These are phyloP conservation scores for Penicillium herquei DNA, from an alignment of 495 filamentous ascomycete species.

Conservation along the genomic window DNA sequence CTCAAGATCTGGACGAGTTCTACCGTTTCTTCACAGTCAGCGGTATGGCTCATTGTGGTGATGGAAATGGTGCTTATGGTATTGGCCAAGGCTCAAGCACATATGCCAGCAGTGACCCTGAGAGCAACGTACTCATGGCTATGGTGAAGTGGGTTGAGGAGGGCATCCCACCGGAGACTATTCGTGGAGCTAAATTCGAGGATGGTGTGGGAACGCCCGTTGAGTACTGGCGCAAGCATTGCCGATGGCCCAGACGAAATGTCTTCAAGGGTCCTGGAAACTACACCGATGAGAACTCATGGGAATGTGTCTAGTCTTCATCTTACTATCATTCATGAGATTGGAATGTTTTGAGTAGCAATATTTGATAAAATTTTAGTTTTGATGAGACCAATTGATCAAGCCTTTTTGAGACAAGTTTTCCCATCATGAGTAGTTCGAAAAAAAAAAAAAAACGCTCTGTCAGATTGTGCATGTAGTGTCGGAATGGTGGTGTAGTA, in stretches of 20 bases:
- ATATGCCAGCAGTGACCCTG: conserved; percentile 29
- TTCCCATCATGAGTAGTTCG: too few relatives aligned
- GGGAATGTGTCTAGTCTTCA: conserved; percentile 32
- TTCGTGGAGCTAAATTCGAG: conserved; percentile 53
- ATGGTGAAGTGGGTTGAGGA: conserved; percentile 63
- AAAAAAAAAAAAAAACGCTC: too few relatives aligned
- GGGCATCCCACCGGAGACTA: conserved; percentile 50
- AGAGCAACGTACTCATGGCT: conserved; percentile 51
- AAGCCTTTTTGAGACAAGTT: too few relatives aligned
- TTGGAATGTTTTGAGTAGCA: too few relatives aligned
- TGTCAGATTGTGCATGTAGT: too few relatives aligned
- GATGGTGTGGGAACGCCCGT: conserved; percentile 19
- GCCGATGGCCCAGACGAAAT: conserved; percentile 39
- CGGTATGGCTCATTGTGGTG: conserved; percentile 54
- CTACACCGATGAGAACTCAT: conserved; percentile 41
- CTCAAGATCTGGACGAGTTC: conserved; percentile 51
- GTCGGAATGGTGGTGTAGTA: too few relatives aligned
- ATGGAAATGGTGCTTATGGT: conserved; percentile 50
- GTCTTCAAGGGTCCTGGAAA: conserved; percentile 33
- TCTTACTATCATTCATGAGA: too few relatives aligned
- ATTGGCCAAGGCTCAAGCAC: conserved; percentile 46
- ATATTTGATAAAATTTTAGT: too few relatives aligned
- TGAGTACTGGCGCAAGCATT: conserved; percentile 42
- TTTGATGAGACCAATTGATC: too few relatives aligned
- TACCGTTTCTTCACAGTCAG: conserved; percentile 60